phyloP scores from a whole-genome alignment of 2,329 filamentous ascomycete genomes.

The Moelleriella libera region DNA sequence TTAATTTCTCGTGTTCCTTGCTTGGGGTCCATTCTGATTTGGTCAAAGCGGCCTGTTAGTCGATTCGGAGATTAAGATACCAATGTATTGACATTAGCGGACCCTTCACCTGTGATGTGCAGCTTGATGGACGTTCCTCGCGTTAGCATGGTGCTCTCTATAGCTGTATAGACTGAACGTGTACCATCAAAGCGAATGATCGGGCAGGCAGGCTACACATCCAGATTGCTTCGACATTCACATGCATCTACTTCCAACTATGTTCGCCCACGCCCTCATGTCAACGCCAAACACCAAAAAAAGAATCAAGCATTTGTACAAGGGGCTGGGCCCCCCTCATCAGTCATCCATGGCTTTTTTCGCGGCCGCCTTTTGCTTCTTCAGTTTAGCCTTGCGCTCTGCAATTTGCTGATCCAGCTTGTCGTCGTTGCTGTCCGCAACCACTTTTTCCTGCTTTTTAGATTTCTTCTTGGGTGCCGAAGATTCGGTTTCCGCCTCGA shows the following conservation, averaged over 20 bases:
- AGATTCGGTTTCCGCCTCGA: conserved; percentile 28
- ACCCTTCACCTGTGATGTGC: no score
- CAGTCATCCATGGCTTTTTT: conserved; percentile 35
- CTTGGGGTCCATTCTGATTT: no score
- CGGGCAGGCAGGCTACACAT: neutral
- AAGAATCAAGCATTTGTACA: conserved; percentile 6
- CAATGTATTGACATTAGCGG: no score
- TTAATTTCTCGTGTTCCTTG: no score
- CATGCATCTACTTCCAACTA: neutral
- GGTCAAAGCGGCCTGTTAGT: no score
- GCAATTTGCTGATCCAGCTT: conserved; percentile 44
- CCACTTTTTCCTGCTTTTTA: conserved; percentile 16
- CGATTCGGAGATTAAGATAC: no score
- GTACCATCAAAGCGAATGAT: neutral
- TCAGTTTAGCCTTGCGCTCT: conserved; percentile 41
- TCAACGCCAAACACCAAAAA: conserved; percentile 15
- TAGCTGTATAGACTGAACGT: no score
- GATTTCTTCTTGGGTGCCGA: conserved; percentile 22
- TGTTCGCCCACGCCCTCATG: neutral
- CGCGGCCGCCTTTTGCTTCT: conserved; percentile 44
- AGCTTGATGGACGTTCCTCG: no score
- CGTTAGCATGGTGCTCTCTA: no score
- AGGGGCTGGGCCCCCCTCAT: conserved; percentile 4
- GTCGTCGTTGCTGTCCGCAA: conserved; percentile 32
- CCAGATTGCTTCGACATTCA: neutral